phyloP scores from a whole-genome alignment of 2,329 filamentous ascomycete species.

The Colletotrichum noveboracense region DNA sequence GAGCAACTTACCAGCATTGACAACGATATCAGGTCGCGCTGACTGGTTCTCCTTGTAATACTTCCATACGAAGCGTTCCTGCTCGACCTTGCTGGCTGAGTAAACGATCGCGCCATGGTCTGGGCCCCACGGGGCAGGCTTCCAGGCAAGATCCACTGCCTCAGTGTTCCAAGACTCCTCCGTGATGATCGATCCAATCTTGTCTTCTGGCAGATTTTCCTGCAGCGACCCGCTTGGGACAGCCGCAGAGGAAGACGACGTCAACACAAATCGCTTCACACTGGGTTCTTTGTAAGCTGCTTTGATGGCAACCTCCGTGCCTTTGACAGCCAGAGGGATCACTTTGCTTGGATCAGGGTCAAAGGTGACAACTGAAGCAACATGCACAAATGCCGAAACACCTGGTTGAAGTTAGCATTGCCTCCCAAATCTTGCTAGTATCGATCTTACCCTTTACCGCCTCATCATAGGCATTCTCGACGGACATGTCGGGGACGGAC shows the following conservation, averaged over 20 bases:
- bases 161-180: conserved; percentile 39
- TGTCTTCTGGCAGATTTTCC: conserved; percentile 16
- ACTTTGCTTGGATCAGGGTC: conserved; percentile 41
- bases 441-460: conserved; percentile 29
- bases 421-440: fast-evolving
- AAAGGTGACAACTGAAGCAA: conserved; percentile 39
- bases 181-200: conserved; percentile 13
- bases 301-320: conserved; percentile 34
- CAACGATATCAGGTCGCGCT: background rate
- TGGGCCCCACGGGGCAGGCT: conserved; percentile 35
- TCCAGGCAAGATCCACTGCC: conserved; percentile 37
- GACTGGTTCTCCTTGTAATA: conserved; percentile 37
- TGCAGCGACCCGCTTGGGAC: conserved; percentile 21
- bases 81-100: conserved; percentile 41
- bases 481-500: conserved; percentile 37
- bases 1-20: conserved; percentile 4
- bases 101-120: conserved; percentile 36
- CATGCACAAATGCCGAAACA: conserved; percentile 39
- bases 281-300: conserved; percentile 36
- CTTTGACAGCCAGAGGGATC: conserved; percentile 37
- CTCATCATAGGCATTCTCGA: conserved; percentile 28
- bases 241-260: conserved; percentile 35
- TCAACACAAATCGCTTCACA: conserved; percentile 46
- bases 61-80: conserved; percentile 43
- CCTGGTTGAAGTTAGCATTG: background rate